Base-by-base conservation (phyloP, 257 asterid genomes). In the Hygrophila difformis region DNA sequence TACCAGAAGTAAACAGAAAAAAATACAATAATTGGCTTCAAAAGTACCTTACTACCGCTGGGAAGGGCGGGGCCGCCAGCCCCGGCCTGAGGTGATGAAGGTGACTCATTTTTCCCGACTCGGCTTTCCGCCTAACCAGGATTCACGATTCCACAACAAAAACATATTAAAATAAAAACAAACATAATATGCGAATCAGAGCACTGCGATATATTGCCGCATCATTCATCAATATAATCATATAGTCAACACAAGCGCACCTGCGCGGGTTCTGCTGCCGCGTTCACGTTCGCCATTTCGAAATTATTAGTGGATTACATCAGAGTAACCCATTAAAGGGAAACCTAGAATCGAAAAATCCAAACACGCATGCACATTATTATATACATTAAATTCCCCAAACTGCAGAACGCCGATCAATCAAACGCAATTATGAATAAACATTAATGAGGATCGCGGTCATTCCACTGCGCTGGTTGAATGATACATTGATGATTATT, bases 21-120 rank as follows among this genome's bases (percentile, higher is more conserved):
- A 20, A 3, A 50, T 5, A 44, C 4, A 21, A 22, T 8, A 52
- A 13, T 18, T 24, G 33, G 12, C 38, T 49, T 8, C 15, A 14
- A 43, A 18, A 14, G 23, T 60, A 84, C 97, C 96, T 89, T 89
- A 49, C 68, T 82, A 56, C 80, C 86, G 24, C 81, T 79, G 37
- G 82, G 88, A 59, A 61, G 47, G 9, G 66, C 63, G 10, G 76
- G 69, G 40, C 71, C 49, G 0, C n/a, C n/a, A n/a, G n/a, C n/a
- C n/a, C n/a, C n/a, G n/a, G n/a, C n/a, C n/a, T 66, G 35, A 12
- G 71, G 68, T 1, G 72, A 63, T 13, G 82, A 67, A 59, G 95
- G 65, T 17, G 69, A 72, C 53, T 60, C 76, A 38, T 20, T 62
- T 59, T 56, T 77, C 56, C 63, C 81, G 53, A 72, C 79, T 18